Base-by-base conservation (phyloP, 768 basidiomycete genomes). In the Thelephora ganbajun region DNA sequence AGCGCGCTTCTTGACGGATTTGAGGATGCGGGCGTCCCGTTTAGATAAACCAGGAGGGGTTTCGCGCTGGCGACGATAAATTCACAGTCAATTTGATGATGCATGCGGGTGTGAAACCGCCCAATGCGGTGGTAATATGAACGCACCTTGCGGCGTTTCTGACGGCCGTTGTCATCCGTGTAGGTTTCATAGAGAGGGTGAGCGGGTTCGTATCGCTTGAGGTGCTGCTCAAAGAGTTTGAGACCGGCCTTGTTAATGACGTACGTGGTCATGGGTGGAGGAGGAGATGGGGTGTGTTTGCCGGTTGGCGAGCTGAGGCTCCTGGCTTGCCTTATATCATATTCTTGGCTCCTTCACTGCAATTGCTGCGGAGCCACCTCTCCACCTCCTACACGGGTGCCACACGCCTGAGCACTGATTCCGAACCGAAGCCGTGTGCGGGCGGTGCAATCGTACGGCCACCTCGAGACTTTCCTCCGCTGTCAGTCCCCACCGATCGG, bases 181-280 rank as follows among this genome's bases (percentile, higher is more conserved):
- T 77, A 77, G 12, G 61, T 65, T 56, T 81, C 86, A 59, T 91
- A 90, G 11, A 83, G 59, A 0, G 85, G 86, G 59, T 92, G 87
- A 19, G 68, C 62, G 0, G 88, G 87, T 19, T 71, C 59, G 61
- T 88, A 88, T 14, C 76, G 65, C 43, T 79, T 68, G 16, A 89
- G 47, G 54, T 89, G 77, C 45, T 72, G 67, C 52, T 68, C 71
- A 53, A 89, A 83, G 14, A 89, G 65, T 50, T 71, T 73, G 49
- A 64, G 67, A 22, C 80, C 82, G 7, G 71, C 71, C 49, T 72
- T 73, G 22, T 61, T 55, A 16, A 53, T 52, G 36, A 61, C 35
- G 33, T 53, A 45, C 46, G 49, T 46, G 6, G 45, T 33, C 59
- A 61, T 57, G 43, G 48, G 36, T 22, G 13, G 44, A 19, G 33